Evolutionary conservation across 495 filamentous ascomycete genomes (phyloP).

Genomic region (Acidomyces sp.): DNA sequence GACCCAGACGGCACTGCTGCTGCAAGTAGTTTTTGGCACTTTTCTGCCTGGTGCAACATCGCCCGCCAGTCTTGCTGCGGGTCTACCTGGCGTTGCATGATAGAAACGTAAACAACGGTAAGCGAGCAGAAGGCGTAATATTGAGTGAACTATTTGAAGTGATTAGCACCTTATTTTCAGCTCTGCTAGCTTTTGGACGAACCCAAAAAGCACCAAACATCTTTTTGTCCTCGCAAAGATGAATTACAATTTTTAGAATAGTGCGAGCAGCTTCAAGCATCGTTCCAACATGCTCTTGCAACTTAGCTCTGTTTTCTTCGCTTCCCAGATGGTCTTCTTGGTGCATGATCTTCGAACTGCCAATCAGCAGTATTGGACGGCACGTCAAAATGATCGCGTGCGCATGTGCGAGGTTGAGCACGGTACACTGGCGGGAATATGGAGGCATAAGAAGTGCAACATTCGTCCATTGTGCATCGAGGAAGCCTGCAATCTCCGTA

Average conservation of each 20-base stretch:
- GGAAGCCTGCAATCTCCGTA: too few species aligned
- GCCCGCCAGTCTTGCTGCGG: not conserved
- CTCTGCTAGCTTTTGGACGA: too few species aligned
- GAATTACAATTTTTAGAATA: conserved; percentile 4
- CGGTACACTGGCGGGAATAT: conserved; percentile 41
- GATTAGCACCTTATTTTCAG: too few species aligned
- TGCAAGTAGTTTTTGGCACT: conserved; percentile 37
- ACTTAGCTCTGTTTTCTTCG: conserved; percentile 30
- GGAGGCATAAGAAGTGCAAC: conserved; percentile 38
- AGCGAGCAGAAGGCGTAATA: conserved; percentile 30
- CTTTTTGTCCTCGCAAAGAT: not conserved
- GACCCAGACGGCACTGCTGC: conserved; percentile 38
- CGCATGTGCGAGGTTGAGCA: conserved; percentile 39
- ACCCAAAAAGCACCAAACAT: conserved; percentile 29
- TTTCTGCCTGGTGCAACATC: conserved; percentile 24
- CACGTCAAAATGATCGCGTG: conserved; percentile 43
- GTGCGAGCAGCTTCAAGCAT: too few species aligned
- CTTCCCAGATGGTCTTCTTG: conserved; percentile 33
- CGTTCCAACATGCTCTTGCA: too few species aligned
- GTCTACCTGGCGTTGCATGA: conserved; percentile 22
- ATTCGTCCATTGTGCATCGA: too few species aligned
- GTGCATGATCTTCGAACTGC: too few species aligned
- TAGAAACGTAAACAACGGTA: conserved; percentile 28
- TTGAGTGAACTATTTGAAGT: conserved; percentile 32
- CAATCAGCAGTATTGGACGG: conserved; percentile 40